Conservation (phyloP, 306 rosid species). For the Heteromeles arbutifolia region DNA sequence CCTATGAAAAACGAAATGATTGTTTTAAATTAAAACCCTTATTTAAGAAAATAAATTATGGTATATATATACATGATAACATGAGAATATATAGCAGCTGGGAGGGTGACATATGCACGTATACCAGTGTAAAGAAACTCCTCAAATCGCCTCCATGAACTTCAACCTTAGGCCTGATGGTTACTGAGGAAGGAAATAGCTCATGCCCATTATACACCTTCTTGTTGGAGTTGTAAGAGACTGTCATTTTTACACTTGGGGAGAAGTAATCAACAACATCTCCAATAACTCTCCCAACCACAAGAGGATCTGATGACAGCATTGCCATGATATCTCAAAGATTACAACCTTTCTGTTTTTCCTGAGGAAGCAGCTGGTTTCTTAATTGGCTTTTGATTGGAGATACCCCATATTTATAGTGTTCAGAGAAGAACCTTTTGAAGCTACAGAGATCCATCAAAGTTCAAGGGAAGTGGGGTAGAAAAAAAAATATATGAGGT, state of each 20-base stretch:
- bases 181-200: slow-evolving; percentile 54
- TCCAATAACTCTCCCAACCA: slow-evolving; percentile 71
- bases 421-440: background rate
- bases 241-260: slow-evolving; percentile 37
- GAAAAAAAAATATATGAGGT: slow-evolving; percentile 1
- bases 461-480: background rate
- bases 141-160: slow-evolving; percentile 84
- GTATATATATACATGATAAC: background rate
- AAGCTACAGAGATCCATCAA: slow-evolving; percentile 2
- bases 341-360: background rate
- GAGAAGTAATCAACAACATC: slow-evolving; percentile 69
- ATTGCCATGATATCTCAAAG: slow-evolving; percentile 10
- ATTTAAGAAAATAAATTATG: background rate
- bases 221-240: slow-evolving; percentile 53
- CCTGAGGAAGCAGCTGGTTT: slow-evolving; percentile 13
- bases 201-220: slow-evolving; percentile 74
- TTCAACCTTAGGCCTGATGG: slow-evolving; percentile 69
- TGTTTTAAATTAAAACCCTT: background rate
- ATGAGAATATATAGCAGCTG: background rate
- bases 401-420: slow-evolving; percentile 47
- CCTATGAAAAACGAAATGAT: slow-evolving; percentile 20
- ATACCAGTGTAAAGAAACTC: slow-evolving; percentile 88
- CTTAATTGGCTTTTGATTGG: background rate
- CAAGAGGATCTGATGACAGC: slow-evolving; percentile 60
- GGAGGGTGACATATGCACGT: background rate